Base-by-base conservation (phyloP, 192 early-diverging fungal species). In the Umbelopsis vinacea region DNA sequence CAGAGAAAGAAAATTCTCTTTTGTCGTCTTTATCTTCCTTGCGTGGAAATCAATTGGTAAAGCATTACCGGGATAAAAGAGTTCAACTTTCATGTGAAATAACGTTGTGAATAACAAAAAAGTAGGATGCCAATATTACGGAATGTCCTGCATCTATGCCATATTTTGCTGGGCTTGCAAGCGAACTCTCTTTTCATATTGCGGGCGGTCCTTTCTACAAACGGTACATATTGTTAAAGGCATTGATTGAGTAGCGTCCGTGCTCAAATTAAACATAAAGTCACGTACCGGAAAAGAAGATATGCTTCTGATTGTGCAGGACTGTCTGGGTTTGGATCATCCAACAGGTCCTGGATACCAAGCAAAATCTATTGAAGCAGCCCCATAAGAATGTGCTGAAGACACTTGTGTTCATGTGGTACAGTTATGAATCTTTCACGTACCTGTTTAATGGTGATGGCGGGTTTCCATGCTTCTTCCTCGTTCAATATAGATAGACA, bases 401-500 rank as follows among this genome's bases (percentile, higher is more conserved):
- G 0, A 70, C 2, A 52, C 40, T 43, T 4, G 6, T 43, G 40
- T 43, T 43, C 40, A 12, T 43, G 6, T 43, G 6, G 40, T 1
- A 43, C 40, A 6, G 40, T 54, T 29, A 29, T 29, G 29, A 6
- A 10, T 19, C 26, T 46, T 21, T 24, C 69, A 26, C 54, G 47
- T 69, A 89, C 87, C 81, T 99, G 96, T 70, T 99, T 99, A 66
- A 99, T 83, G 6, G 94, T 97, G 69, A 99, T 96, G 21, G 94
- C 91, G 26, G 95, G 95, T 77, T 95, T 95, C 95, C 95, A 96
- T 40, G 83, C 97, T 71, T 98, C 91, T 19, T 98, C 96, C 53
- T 94, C 96, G 71, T 97, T 96, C 66, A 99, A 79, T 73, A 99
- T 99, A 1, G 95, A 97, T 52, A 99, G 82, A 70, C 97, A 99